Conservation (phyloP, 108 stramenopile genomes). For the Cyclotella baltica region DNA sequence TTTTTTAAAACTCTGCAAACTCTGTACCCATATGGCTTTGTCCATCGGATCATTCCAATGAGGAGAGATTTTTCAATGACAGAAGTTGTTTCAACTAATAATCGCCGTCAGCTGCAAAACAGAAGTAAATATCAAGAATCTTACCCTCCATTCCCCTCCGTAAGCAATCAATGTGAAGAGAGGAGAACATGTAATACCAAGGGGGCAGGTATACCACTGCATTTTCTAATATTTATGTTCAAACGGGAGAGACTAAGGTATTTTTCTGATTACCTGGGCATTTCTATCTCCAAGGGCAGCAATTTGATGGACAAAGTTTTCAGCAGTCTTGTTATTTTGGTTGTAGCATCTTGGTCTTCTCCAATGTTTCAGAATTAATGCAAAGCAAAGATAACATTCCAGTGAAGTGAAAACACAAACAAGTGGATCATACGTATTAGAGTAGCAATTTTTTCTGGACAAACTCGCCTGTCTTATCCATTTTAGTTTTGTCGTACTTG, state of each 20-base stretch:
- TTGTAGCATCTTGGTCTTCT: not conserved
- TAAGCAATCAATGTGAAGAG: constrained; percentile 43
- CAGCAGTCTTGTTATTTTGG: not conserved
- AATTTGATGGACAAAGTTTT: constrained; percentile 1
- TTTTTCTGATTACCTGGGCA: not conserved
- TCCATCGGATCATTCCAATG: constrained; percentile 25
- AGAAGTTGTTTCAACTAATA: constrained; percentile 47
- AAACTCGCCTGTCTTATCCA: constrained; percentile 22
- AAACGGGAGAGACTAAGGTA: not conserved
- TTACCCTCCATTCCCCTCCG: constrained; percentile 56
- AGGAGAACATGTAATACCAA: constrained; percentile 46
- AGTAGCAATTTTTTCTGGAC: constrained; percentile 17
- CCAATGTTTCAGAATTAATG: not conserved
- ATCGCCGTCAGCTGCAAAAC: constrained; percentile 48
- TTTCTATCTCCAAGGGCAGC: not conserved
- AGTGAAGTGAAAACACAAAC: constrained; percentile 33
- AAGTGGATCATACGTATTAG: constrained; percentile 26
- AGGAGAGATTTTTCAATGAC: constrained; percentile 42
- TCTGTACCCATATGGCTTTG: no score
- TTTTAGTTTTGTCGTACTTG: constrained; percentile 24
- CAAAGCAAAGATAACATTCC: constrained; percentile 7
- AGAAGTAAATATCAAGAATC: constrained; percentile 54
- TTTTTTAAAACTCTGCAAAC: no score
- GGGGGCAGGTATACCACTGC: constrained; percentile 39
- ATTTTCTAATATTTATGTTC: constrained; percentile 26